Percentiles rank a stretch among this genome's conserved stretches.
Evolutionary conservation across 2,329 filamentous ascomycete genomes (phyloP).

Genomic region (Lasiodiplodia sp.): DNA sequence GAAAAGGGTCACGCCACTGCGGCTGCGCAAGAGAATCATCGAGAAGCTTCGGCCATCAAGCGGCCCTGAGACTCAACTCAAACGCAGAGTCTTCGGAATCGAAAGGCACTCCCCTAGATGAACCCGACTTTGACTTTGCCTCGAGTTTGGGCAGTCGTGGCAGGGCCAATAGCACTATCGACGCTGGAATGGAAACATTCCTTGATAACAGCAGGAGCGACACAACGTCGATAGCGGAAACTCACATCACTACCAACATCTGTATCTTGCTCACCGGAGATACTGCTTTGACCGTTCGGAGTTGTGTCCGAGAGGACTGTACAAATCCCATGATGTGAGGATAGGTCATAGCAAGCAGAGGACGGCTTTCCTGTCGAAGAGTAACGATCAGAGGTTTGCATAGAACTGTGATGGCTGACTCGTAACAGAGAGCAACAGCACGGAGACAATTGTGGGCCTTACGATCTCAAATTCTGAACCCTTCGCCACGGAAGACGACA

Average conservation of each 20-base stretch:
- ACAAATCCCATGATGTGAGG: not conserved
- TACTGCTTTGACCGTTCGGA: not conserved
- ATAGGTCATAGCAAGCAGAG: not conserved
- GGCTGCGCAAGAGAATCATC: constrained; percentile 3
- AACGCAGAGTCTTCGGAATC: constrained; percentile 1
- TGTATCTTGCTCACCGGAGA: not conserved
- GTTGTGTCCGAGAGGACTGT: not conserved
- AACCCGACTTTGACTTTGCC: not conserved
- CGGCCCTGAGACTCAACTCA: constrained; percentile 12
- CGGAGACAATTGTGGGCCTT: not conserved
- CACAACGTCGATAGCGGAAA: not conserved
- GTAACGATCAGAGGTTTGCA: not conserved
- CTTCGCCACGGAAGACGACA: not conserved
- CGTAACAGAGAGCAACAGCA: not conserved
- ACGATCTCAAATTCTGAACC: not conserved
- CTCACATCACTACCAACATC: not conserved
- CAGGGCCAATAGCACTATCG: not conserved
- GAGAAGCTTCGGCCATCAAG: not conserved
- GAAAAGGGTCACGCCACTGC: constrained; percentile 17
- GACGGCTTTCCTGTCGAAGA: not conserved
- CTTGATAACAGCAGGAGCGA: not conserved
- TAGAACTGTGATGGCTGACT: not conserved
- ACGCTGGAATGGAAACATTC: not conserved
- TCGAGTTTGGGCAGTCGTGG: not conserved
- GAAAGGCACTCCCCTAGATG: not conserved